A percentile compares a stretch with the other conserved stretches of the same genome.
These are phyloP conservation scores for Platanus orientalis DNA, from an alignment of 164 flowering plant species.

Conservation along the genomic window DNA sequence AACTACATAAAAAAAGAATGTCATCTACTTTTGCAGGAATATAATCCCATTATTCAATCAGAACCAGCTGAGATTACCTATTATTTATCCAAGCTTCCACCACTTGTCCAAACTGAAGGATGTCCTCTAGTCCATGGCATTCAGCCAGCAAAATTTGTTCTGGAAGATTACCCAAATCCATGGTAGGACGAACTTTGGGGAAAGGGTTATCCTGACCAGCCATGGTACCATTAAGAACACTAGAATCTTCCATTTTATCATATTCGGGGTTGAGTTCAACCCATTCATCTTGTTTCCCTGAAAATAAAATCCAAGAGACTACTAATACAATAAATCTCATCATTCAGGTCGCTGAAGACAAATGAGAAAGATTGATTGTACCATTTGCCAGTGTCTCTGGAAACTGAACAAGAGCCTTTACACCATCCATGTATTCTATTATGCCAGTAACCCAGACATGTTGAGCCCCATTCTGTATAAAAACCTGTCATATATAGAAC, in stretches of 20 bases:
- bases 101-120: constrained; percentile 22
- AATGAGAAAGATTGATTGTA: not conserved
- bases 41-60: not conserved
- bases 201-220: constrained; percentile 6
- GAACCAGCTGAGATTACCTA: constrained; percentile 19
- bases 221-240: not conserved
- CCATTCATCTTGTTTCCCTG: constrained; percentile 26
- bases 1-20: too few species aligned
- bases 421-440: constrained; percentile 17
- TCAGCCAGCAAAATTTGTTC: constrained; percentile 20
- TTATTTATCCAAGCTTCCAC: constrained; percentile 34
- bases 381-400: constrained; percentile 14
- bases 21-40: not conserved
- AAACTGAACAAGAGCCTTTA: constrained; percentile 25
- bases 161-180: constrained; percentile 28
- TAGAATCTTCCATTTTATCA: constrained; percentile 3
- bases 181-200: constrained; percentile 27
- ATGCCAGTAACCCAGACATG: constrained; percentile 26
- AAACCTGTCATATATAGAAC: constrained; percentile 22
- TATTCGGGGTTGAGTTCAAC: constrained; percentile 16
- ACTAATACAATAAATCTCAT: not conserved
- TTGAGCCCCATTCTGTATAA: constrained; percentile 18
- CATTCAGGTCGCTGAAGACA: not conserved
- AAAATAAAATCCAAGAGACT: constrained; percentile 8
- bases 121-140: constrained; percentile 13